A percentile compares a stretch with the other conserved stretches of the same genome.
Conservation (phyloP, 2,329 filamentous ascomycete genomes). For the Aureobasidium zeae region DNA sequence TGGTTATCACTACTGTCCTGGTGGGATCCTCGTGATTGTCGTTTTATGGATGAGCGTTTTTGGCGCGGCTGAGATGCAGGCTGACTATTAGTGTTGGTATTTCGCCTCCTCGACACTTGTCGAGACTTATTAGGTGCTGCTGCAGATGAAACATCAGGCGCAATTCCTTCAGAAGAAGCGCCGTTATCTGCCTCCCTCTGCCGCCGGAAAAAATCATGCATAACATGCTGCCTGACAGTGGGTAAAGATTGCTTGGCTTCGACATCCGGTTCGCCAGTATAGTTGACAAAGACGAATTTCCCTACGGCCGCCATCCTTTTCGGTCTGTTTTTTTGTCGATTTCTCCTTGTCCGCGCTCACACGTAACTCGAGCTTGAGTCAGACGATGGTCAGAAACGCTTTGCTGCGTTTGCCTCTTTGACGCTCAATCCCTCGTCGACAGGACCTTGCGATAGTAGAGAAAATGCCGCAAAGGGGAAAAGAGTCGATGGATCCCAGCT, state of each 20-base stretch:
- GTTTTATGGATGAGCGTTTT: constrained; percentile 7
- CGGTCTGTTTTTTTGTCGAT: background rate
- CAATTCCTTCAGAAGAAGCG: background rate
- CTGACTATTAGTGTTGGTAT: constrained; percentile 13
- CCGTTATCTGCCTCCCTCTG: constrained; percentile 14
- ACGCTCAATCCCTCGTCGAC: constrained; percentile 1
- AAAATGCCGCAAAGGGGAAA: constrained; percentile 13
- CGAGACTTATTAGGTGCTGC: too few relatives aligned
- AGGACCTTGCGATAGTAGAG: background rate
- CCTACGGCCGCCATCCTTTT: constrained; percentile 12
- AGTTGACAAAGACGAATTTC: constrained; percentile 14
- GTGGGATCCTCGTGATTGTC: constrained; percentile 7
- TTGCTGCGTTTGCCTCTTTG: constrained; percentile 10
- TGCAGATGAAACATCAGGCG: constrained; percentile 10
- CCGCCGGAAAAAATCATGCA: constrained; percentile 14
- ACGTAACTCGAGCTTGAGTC: background rate
- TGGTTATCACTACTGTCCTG: constrained; percentile 1
- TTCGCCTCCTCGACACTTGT: constrained; percentile 1
- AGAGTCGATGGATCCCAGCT: constrained; percentile 4
- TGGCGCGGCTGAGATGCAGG: constrained; percentile 14
- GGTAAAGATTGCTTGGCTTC: constrained; percentile 15
- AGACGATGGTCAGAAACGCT: constrained; percentile 6
- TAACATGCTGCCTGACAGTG: constrained; percentile 14
- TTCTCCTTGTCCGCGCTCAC: constrained; percentile 6
- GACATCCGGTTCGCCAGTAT: constrained; percentile 12